These are phyloP conservation scores for Pseudogymnoascus sp. DNA, from an alignment of 2,329 filamentous ascomycete genomes.

Conservation along the genomic window DNA sequence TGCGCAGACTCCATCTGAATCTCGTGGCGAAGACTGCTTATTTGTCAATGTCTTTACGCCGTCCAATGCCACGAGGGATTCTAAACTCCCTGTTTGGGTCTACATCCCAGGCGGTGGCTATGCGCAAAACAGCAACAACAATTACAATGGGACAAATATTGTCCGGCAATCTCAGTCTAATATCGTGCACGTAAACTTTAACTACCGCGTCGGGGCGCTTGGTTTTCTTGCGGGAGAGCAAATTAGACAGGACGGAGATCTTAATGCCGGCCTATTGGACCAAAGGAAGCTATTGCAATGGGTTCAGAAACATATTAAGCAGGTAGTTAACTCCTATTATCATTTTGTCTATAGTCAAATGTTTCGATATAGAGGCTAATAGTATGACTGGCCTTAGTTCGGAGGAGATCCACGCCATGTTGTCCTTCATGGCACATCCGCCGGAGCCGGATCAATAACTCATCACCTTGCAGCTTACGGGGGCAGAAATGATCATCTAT, in stretches of 20 bases:
- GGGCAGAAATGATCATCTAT: slow-evolving; percentile 10
- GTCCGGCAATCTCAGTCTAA: slow-evolving; percentile 38
- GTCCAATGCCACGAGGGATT: slow-evolving; percentile 31
- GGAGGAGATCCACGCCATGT: slow-evolving; percentile 37
- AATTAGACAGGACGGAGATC: slow-evolving; percentile 46
- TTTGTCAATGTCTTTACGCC: slow-evolving; percentile 41
- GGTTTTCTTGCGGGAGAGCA: slow-evolving; percentile 55
- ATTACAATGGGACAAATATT: slow-evolving; percentile 44
- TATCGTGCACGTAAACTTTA: slow-evolving; percentile 53
- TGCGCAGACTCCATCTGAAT: slow-evolving; percentile 20
- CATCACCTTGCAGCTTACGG: slow-evolving; percentile 22
- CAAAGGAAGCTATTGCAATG: slow-evolving; percentile 54
- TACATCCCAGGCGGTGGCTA: slow-evolving; percentile 47
- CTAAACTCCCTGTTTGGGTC: slow-evolving; percentile 46
- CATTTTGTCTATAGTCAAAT: background rate
- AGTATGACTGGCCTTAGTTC: slow-evolving; percentile 20
- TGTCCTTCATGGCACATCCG: slow-evolving; percentile 38
- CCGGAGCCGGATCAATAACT: slow-evolving; percentile 36
- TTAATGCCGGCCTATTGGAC: slow-evolving; percentile 59
- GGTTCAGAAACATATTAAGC: slow-evolving; percentile 52
- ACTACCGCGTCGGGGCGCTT: slow-evolving; percentile 55
- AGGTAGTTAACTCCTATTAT: slow-evolving; percentile 27
- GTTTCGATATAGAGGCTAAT: background rate
- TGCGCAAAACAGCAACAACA: slow-evolving; percentile 40
- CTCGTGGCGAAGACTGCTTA: slow-evolving; percentile 37